phyloP scores from a whole-genome alignment of 2,329 filamentous ascomycete species.

The Beauveria sp. region DNA sequence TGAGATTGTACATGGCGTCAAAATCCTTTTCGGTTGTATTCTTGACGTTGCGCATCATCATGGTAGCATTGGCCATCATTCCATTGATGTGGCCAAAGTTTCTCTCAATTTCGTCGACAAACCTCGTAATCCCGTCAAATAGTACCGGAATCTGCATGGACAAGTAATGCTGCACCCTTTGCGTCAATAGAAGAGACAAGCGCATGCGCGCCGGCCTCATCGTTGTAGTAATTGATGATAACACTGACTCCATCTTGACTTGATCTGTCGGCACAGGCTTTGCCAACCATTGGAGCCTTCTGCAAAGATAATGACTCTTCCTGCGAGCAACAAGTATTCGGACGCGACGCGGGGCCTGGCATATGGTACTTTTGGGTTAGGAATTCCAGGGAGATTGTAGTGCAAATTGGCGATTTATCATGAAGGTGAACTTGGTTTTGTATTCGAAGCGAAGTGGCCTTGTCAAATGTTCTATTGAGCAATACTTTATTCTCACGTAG shows the following conservation, averaged over 20 bases:
- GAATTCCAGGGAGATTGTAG: not conserved
- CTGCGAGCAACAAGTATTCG: slow-evolving; percentile 24
- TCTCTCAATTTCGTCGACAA: slow-evolving; percentile 41
- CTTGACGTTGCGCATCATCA: slow-evolving; percentile 43
- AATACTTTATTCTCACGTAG: not conserved
- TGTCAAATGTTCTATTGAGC: not conserved
- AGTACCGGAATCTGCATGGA: slow-evolving; percentile 48
- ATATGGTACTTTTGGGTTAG: not conserved
- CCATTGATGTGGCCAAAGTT: slow-evolving; percentile 52
- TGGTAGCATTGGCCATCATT: slow-evolving; percentile 45
- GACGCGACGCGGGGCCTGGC: not conserved
- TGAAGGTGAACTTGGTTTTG: not conserved
- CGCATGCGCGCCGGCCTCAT: slow-evolving; percentile 36
- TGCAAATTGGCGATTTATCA: not conserved
- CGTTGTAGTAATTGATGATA: slow-evolving; percentile 47
- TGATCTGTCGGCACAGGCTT: slow-evolving; percentile 48
- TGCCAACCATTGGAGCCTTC: slow-evolving; percentile 51
- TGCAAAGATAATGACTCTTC: slow-evolving; percentile 42
- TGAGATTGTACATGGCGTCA: slow-evolving; percentile 40
- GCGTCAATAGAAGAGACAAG: slow-evolving; percentile 41
- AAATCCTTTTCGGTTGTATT: slow-evolving; percentile 43
- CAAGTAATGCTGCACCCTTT: slow-evolving; percentile 40
- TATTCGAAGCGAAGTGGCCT: not conserved
- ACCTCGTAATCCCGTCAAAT: slow-evolving; percentile 35
- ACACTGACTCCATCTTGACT: slow-evolving; percentile 49